phyloP scores from a whole-genome alignment of 2,329 filamentous ascomycete species.

The Fusarium sterilihyphosum region DNA sequence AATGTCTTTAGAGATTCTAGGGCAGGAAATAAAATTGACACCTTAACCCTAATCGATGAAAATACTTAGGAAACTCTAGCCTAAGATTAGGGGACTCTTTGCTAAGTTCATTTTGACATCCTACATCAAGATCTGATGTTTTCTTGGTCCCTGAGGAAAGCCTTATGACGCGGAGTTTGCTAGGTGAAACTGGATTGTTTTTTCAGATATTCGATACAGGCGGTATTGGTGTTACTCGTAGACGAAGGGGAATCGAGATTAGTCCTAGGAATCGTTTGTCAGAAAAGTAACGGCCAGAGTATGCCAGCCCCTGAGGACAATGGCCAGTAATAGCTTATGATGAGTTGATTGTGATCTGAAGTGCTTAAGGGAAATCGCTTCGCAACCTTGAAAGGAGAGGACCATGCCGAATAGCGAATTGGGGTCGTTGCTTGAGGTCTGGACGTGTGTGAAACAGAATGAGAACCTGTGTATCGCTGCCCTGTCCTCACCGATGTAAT shows the following conservation, averaged over 20 bases:
- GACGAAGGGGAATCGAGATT: background rate
- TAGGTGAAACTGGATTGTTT: too few species aligned
- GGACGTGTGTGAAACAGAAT: background rate
- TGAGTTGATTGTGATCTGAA: background rate
- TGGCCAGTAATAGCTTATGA: background rate
- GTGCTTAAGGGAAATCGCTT: background rate
- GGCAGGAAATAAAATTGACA: fast-evolving
- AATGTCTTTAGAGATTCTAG: background rate
- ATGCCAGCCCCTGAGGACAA: fast-evolving
- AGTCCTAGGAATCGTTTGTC: too few species aligned
- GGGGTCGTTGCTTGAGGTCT: background rate
- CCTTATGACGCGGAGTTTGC: background rate
- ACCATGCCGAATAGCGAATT: background rate
- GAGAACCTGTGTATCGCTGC: too few species aligned
- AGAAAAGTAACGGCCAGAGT: background rate
- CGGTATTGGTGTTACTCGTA: too few species aligned
- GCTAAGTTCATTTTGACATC: too few species aligned
- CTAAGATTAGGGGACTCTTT: too few species aligned
- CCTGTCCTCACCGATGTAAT: background rate
- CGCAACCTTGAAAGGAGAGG: background rate
- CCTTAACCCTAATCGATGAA: too few species aligned
- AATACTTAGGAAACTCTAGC: too few species aligned
- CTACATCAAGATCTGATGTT: too few species aligned
- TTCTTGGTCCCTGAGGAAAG: background rate
- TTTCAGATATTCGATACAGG: too few species aligned